Evolutionary conservation across 139 green algal species (phyloP).

Genomic region (Chlorella sp.): DNA sequence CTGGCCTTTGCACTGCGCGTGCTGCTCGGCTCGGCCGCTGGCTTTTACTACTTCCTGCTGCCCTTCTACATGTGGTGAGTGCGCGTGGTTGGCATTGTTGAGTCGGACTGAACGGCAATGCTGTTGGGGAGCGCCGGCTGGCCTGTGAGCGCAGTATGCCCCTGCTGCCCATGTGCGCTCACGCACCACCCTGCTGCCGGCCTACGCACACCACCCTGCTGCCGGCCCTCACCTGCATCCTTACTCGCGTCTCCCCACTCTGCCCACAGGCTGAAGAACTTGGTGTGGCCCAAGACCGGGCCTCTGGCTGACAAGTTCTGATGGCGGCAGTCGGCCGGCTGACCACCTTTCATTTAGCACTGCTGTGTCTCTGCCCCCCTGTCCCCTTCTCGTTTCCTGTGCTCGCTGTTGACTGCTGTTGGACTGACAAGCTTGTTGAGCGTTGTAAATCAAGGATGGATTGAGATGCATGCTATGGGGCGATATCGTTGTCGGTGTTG

Average conservation of each 20-base stretch:
- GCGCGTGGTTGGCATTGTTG: background rate
- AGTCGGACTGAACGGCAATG: background rate
- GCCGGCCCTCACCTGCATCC: background rate
- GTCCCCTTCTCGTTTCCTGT: too few relatives aligned
- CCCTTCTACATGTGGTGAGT: conserved; percentile 74
- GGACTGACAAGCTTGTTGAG: too few relatives aligned
- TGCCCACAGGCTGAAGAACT: conserved; percentile 70
- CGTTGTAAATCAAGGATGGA: too few relatives aligned
- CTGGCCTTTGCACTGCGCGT: conserved; percentile 70
- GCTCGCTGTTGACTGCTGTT: too few relatives aligned
- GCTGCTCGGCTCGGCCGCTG: conserved; percentile 63
- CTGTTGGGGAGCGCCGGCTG: background rate
- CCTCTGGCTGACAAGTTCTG: conserved; percentile 36
- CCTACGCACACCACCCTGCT: too few relatives aligned
- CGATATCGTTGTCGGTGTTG: too few relatives aligned
- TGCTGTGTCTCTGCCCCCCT: too few relatives aligned
- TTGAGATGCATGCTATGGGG: too few relatives aligned
- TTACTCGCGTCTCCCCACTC: background rate
- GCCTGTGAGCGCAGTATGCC: background rate
- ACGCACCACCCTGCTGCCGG: too few relatives aligned
- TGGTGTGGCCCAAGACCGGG: conserved; percentile 73
- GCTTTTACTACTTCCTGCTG: conserved; percentile 91
- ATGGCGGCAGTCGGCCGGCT: too few relatives aligned
- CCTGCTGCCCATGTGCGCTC: too few relatives aligned
- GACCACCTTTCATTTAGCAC: too few relatives aligned